phyloP scores from a whole-genome alignment of 2,329 filamentous ascomycete genomes.

The Parastagonospora nodorum region DNA sequence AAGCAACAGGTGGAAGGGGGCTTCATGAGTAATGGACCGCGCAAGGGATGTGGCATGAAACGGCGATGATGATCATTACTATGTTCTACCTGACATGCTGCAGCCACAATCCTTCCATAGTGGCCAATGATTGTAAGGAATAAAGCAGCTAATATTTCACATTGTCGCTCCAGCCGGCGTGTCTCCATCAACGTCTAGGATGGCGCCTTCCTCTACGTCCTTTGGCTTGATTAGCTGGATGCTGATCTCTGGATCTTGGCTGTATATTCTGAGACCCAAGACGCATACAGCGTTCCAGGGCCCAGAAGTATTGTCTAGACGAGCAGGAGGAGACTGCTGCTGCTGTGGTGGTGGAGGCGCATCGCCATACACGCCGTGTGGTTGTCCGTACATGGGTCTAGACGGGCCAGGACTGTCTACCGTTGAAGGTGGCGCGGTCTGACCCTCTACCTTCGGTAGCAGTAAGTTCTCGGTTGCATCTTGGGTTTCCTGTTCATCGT shows the following conservation, averaged over 20 bases:
- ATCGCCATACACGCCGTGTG: constrained; percentile 7
- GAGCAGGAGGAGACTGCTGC: background rate
- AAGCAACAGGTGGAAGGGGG: no score
- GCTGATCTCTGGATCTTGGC: constrained; percentile 34
- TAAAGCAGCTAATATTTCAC: constrained; percentile 12
- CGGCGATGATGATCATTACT: no score
- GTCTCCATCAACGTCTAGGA: constrained; percentile 37
- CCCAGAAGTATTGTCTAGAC: constrained; percentile 23
- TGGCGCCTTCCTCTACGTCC: constrained; percentile 34
- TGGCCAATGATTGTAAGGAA: no score
- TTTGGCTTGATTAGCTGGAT: constrained; percentile 40
- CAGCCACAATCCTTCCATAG: no score
- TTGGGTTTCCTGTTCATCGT: background rate
- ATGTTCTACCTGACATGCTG: no score
- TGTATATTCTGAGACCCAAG: constrained; percentile 60
- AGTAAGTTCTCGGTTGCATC: background rate
- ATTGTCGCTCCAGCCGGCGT: constrained; percentile 43
- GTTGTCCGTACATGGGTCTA: background rate
- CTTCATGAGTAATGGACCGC: no score
- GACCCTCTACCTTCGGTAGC: background rate
- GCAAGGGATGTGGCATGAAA: no score
- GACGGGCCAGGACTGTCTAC: background rate
- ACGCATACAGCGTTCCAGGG: constrained; percentile 67
- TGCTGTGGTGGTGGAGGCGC: background rate
- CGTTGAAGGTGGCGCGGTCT: background rate